These are phyloP conservation scores for Arthromyces matolae DNA, from an alignment of 768 basidiomycete species.

Conservation along the genomic window DNA sequence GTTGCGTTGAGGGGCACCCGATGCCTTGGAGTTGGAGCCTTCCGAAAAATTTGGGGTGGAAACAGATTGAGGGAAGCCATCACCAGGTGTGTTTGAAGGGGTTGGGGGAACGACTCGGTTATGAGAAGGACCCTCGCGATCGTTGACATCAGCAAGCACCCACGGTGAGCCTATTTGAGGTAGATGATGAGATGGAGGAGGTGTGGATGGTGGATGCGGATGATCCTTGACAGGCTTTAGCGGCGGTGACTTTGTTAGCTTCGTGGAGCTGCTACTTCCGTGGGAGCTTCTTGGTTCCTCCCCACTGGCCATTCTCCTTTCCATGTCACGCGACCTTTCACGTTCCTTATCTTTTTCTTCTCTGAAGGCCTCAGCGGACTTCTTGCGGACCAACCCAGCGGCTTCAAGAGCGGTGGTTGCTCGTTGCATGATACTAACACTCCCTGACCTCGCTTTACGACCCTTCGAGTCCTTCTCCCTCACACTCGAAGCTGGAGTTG, in stretches of 20 bases:
- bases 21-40: constrained; percentile 13
- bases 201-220: constrained; percentile 50
- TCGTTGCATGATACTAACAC: constrained; percentile 94
- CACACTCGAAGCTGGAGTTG: constrained; percentile 62
- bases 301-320: constrained; percentile 39
- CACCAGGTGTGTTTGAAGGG: constrained; percentile 53
- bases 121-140: constrained; percentile 34
- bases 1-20: constrained; percentile 45
- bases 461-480: constrained; percentile 59
- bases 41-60: constrained; percentile 40
- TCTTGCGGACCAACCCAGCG: constrained; percentile 79
- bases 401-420: constrained; percentile 90
- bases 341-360: constrained; percentile 54
- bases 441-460: constrained; percentile 76
- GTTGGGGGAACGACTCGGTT: constrained; percentile 26
- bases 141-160: constrained; percentile 54
- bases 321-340: constrained; percentile 41
- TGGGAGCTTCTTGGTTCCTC: constrained; percentile 65
- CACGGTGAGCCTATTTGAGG: constrained; percentile 64
- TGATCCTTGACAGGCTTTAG: constrained; percentile 46
- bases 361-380: constrained; percentile 68
- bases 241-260: constrained; percentile 69
- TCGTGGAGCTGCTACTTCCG: constrained; percentile 55
- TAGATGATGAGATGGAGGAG: constrained; percentile 37
- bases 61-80: constrained; percentile 39